Conservation (phyloP, 108 stramenopile species). For the Fistulifera pelliculosa region DNA sequence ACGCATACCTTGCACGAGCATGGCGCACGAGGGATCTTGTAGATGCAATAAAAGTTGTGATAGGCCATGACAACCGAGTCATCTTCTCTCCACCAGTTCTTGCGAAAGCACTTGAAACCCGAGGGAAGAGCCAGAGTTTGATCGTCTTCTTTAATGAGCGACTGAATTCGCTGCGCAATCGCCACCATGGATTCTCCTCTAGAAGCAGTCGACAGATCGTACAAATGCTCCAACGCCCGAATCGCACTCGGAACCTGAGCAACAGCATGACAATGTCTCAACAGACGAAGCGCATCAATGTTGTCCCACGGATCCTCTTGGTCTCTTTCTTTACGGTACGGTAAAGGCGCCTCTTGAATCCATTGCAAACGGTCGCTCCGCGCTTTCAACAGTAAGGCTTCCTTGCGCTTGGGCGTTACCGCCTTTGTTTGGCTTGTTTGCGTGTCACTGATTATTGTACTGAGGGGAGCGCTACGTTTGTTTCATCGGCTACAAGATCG, state of each 20-base stretch:
- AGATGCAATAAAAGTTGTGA: slow-evolving; percentile 24
- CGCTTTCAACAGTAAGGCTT: slow-evolving; percentile 54
- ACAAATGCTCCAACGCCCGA: slow-evolving; percentile 25
- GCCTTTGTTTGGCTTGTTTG: slow-evolving; percentile 9
- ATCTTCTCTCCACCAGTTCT: slow-evolving; percentile 2
- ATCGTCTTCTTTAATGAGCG: neutral
- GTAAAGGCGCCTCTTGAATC: slow-evolving; percentile 38
- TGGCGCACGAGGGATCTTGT: slow-evolving; percentile 28
- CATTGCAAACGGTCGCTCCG: slow-evolving; percentile 52
- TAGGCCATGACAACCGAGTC: slow-evolving; percentile 17
- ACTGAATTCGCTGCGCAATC: neutral
- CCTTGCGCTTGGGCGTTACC: slow-evolving; percentile 47
- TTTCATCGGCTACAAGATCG: too few species aligned
- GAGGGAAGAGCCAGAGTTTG: slow-evolving; percentile 5
- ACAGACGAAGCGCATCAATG: slow-evolving; percentile 11
- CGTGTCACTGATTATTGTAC: too few species aligned
- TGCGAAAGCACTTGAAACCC: neutral
- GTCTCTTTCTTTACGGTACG: slow-evolving; percentile 15
- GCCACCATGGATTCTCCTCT: neutral
- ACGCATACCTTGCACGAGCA: slow-evolving; percentile 45
- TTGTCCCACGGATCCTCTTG: slow-evolving; percentile 12
- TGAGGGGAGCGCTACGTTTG: too few species aligned
- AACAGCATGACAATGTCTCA: slow-evolving; percentile 10
- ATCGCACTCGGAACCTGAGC: slow-evolving; percentile 13
- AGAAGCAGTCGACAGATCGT: slow-evolving; percentile 5